These are phyloP conservation scores for Exophiala aquamarina DNA, from an alignment of 2,329 filamentous ascomycete species.

Conservation along the genomic window DNA sequence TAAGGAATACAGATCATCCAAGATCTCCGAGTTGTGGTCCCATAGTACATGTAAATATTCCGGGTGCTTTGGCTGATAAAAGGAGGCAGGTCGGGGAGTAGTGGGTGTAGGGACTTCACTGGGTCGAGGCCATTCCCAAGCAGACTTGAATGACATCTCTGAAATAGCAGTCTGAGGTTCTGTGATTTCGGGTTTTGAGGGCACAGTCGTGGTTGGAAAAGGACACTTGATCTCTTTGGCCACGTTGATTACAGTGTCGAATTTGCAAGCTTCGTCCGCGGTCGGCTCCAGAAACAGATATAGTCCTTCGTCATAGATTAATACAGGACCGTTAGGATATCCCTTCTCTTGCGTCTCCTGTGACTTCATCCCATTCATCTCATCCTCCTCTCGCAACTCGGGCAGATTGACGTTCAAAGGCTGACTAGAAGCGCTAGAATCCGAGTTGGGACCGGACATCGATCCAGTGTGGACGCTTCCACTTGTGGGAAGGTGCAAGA, in stretches of 20 bases:
- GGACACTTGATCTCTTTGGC: slow-evolving; percentile 66
- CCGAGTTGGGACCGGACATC: slow-evolving; percentile 16
- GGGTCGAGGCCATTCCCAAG: slow-evolving; percentile 41
- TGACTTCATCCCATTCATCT: slow-evolving; percentile 52
- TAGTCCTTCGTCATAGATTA: slow-evolving; percentile 62
- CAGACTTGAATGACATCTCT: slow-evolving; percentile 51
- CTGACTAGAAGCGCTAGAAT: slow-evolving; percentile 24
- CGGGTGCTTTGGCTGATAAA: slow-evolving; percentile 36
- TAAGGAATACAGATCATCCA: slow-evolving; percentile 60
- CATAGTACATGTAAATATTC: slow-evolving; percentile 66
- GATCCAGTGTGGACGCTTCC: slow-evolving; percentile 14
- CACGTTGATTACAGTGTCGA: slow-evolving; percentile 65
- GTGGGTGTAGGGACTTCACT: slow-evolving; percentile 30
- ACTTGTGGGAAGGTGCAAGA: slow-evolving; percentile 29
- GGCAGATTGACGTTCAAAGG: slow-evolving; percentile 36
- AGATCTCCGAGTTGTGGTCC: slow-evolving; percentile 68
- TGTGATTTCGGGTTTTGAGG: slow-evolving; percentile 33
- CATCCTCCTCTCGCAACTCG: slow-evolving; percentile 54
- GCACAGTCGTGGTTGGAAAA: slow-evolving; percentile 39
- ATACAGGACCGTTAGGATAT: slow-evolving; percentile 64
- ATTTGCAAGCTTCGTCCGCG: slow-evolving; percentile 57
- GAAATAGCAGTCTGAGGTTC: slow-evolving; percentile 47
- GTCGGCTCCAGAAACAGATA: slow-evolving; percentile 65
- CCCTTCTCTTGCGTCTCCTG: slow-evolving; percentile 62
- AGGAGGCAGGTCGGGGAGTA: slow-evolving; percentile 20